Conservation (phyloP, 2,329 filamentous ascomycete species). For the Fusarium sp. region DNA sequence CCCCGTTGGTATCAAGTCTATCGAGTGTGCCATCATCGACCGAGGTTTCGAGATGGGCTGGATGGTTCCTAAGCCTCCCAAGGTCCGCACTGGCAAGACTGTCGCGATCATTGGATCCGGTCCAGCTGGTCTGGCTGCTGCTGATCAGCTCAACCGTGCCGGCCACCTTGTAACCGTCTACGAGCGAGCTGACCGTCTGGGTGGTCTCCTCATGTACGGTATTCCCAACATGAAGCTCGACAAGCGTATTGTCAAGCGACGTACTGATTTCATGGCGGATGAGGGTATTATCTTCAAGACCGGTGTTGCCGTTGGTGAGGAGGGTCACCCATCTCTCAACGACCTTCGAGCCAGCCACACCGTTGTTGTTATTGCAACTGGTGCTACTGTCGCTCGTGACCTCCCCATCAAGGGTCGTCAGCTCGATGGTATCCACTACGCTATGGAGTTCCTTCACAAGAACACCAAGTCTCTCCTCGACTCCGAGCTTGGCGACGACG, state of each 20-base stretch:
- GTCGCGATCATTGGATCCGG: slow-evolving; percentile 92
- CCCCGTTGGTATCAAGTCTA: slow-evolving; percentile 97
- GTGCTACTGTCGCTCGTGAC: slow-evolving; percentile 92
- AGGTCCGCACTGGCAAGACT: slow-evolving; percentile 86
- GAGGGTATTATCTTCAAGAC: slow-evolving; percentile 89
- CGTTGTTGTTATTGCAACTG: slow-evolving; percentile 90
- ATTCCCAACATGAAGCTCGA: slow-evolving; percentile 99
- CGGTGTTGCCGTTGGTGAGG: slow-evolving; percentile 80
- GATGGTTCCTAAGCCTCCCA: slow-evolving; percentile 87
- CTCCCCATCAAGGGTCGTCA: slow-evolving; percentile 90
- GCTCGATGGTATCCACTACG: slow-evolving; percentile 90
- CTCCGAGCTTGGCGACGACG: slow-evolving; percentile 82
- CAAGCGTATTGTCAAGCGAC: slow-evolving; percentile 95
- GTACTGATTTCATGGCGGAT: slow-evolving; percentile 92
- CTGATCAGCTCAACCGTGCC: slow-evolving; percentile 93
- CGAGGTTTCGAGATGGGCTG: slow-evolving; percentile 98
- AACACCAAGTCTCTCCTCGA: slow-evolving; percentile 98
- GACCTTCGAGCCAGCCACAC: slow-evolving; percentile 80
- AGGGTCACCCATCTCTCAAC: slow-evolving; percentile 69
- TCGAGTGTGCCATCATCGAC: slow-evolving; percentile 97
- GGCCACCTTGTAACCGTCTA: slow-evolving; percentile 91
- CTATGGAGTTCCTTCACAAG: slow-evolving; percentile 97
- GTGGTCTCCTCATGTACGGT: slow-evolving; percentile 96
- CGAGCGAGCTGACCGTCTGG: slow-evolving; percentile 89
- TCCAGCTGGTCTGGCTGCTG: slow-evolving; percentile 87